Conservation (phyloP, 441 rosid genomes). For the Iberis amara region DNA sequence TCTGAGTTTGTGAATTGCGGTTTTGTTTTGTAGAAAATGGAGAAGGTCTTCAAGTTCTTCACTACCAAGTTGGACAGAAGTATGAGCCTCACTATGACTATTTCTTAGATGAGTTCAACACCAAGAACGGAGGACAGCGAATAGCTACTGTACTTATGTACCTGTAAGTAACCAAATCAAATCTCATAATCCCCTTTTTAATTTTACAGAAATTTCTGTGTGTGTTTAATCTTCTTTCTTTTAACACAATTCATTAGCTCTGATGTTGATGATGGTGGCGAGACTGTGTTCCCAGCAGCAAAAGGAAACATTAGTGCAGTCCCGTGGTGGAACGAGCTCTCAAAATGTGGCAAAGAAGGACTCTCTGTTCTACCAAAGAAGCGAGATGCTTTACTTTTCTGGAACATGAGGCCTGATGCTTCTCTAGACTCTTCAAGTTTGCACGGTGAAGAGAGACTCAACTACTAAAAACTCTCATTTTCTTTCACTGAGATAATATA, state of each 20-base stretch:
- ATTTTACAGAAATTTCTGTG: no score
- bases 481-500: conserved; percentile 2
- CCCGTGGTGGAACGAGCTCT: conserved; percentile 69
- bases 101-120: conserved; percentile 61
- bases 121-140: conserved; percentile 66
- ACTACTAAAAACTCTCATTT: neutral
- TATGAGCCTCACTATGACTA: conserved; percentile 72
- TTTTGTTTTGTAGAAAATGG: conserved; percentile 48
- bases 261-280: conserved; percentile 80
- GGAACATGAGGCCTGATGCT: conserved; percentile 77
- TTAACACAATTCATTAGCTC: conserved; percentile 37
- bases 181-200: neutral
- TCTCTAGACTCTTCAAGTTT: conserved; percentile 61
- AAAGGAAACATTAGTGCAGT: conserved; percentile 60
- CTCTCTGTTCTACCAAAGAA: conserved; percentile 67
- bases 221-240: neutral
- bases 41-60: conserved; percentile 72
- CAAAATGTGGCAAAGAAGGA: conserved; percentile 63
- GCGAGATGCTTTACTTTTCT: conserved; percentile 74
- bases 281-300: conserved; percentile 70
- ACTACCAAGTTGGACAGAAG: conserved; percentile 71
- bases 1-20: neutral
- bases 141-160: conserved; percentile 74
- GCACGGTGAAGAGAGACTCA: conserved; percentile 42
- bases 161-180: conserved; percentile 44